A percentile compares a stretch with the other conserved stretches of the same genome.
Conservation (phyloP, 176 grass and related monocot species). For the Poa annua region DNA sequence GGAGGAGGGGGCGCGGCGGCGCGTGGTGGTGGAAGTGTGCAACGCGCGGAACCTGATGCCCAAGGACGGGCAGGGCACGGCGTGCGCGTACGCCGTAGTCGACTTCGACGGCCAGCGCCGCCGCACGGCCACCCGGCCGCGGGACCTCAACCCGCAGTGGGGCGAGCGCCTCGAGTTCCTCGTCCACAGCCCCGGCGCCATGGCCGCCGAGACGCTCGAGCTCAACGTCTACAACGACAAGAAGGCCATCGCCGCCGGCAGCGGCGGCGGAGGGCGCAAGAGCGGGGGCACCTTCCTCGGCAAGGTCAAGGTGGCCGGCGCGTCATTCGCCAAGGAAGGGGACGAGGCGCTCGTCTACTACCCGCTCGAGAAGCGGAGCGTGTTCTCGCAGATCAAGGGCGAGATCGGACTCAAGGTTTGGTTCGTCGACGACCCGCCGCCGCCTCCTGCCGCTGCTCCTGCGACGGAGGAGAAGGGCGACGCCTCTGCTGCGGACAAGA, state of each 20-base stretch:
- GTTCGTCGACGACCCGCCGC: conserved; percentile 69
- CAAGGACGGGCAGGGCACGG: conserved; percentile 96
- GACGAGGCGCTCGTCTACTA: conserved; percentile 86
- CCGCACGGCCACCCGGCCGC: conserved; percentile 74
- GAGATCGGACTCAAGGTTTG: conserved; percentile 89
- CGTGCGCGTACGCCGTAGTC: conserved; percentile 92
- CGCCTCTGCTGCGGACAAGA: not conserved
- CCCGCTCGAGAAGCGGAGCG: conserved; percentile 93
- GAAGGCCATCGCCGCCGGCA: conserved; percentile 48
- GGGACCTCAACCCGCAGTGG: conserved; percentile 96
- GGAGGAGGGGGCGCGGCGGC: conserved; percentile 58
- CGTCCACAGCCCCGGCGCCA: conserved; percentile 64
- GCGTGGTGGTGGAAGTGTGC: conserved; percentile 90
- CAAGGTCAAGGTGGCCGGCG: conserved; percentile 82
- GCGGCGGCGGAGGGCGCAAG: conserved; percentile 23
- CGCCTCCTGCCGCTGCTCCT: conserved; percentile 15
- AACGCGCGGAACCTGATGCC: conserved; percentile 95
- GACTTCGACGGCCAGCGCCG: conserved; percentile 98
- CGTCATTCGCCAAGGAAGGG: conserved; percentile 59
- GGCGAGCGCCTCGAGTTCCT: conserved; percentile 88
- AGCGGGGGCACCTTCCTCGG: conserved; percentile 79
- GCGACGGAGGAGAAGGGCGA: conserved; percentile 21
- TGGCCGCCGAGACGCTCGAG: conserved; percentile 70
- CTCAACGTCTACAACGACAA: conserved; percentile 99
- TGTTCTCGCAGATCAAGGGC: conserved; percentile 96